Evolutionary conservation across 2,329 filamentous ascomycete genomes (phyloP).

Genomic region (Fonsecaea erecta): DNA sequence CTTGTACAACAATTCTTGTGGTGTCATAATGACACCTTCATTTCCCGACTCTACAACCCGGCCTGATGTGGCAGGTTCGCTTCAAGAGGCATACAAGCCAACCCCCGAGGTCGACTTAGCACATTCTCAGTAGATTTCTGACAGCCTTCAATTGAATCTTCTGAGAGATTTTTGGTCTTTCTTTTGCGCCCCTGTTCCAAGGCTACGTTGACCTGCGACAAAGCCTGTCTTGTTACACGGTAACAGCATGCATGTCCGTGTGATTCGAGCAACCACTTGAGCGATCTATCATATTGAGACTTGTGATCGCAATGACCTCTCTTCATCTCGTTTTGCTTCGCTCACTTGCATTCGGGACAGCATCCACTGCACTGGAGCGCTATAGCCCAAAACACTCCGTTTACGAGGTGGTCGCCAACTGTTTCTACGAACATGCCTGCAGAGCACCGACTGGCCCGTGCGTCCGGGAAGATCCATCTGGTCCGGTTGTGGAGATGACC

Average conservation of each 20-base stretch:
- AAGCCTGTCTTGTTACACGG: not conserved
- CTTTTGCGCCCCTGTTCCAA: not conserved
- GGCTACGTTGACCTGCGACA: not conserved
- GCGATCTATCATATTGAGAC: not conserved
- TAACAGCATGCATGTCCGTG: not conserved
- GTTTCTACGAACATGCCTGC: not conserved
- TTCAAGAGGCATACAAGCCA: slow-evolving; percentile 1
- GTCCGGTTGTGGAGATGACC: not conserved
- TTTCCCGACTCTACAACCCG: slow-evolving; percentile 21
- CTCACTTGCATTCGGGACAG: not conserved
- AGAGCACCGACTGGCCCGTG: not conserved
- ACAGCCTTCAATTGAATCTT: not conserved
- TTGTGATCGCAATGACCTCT: not conserved
- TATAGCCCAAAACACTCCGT: not conserved
- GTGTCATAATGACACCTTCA: slow-evolving; percentile 3
- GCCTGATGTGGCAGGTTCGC: slow-evolving; percentile 9
- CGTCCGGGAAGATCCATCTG: not conserved
- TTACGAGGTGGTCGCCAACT: too few species aligned
- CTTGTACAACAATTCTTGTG: slow-evolving; percentile 24
- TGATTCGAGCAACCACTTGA: not conserved
- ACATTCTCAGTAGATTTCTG: not conserved
- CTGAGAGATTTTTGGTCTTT: not conserved
- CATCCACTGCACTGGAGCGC: not conserved
- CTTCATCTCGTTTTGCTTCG: too few species aligned
- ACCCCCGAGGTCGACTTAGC: not conserved